Conservation (phyloP, 495 filamentous ascomycete species). For the Podospora anserina region DNA sequence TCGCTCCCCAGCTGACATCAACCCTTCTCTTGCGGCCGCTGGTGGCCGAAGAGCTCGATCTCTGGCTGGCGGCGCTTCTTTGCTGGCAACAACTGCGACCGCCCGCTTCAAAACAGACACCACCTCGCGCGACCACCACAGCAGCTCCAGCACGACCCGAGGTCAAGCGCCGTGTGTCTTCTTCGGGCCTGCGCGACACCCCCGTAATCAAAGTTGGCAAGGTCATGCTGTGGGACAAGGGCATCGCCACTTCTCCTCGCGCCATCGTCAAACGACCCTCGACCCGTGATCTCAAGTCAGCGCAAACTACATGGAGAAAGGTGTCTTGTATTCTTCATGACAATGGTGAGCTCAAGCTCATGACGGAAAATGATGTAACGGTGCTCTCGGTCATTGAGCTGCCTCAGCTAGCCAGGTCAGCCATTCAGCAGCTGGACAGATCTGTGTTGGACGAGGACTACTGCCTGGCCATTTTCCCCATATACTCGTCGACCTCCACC, state of each 20-base stretch:
- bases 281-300: constrained; percentile 42
- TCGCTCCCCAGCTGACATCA: constrained; percentile 62
- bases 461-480: constrained; percentile 87
- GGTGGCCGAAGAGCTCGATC: constrained; percentile 72
- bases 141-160: constrained; percentile 39
- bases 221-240: constrained; percentile 84
- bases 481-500: constrained; percentile 65
- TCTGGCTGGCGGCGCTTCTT: constrained; percentile 88
- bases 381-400: constrained; percentile 80
- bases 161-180: constrained; percentile 68
- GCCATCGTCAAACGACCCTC: constrained; percentile 51
- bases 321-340: constrained; percentile 93
- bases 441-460: constrained; percentile 94
- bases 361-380: constrained; percentile 74
- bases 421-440: constrained; percentile 81
- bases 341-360: constrained; percentile 91
- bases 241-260: constrained; percentile 50
- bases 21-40: constrained; percentile 73
- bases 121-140: constrained; percentile 22
- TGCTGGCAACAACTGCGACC: constrained; percentile 92
- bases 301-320: constrained; percentile 63
- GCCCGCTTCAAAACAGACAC: constrained; percentile 29
- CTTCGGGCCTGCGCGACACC: constrained; percentile 60
- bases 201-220: constrained; percentile 97
- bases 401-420: constrained; percentile 82